Evolutionary conservation across 257 asterid genomes (phyloP), one percentile per base, ranked within the genome.

Genomic region (Cinchona pubescens): DNA sequence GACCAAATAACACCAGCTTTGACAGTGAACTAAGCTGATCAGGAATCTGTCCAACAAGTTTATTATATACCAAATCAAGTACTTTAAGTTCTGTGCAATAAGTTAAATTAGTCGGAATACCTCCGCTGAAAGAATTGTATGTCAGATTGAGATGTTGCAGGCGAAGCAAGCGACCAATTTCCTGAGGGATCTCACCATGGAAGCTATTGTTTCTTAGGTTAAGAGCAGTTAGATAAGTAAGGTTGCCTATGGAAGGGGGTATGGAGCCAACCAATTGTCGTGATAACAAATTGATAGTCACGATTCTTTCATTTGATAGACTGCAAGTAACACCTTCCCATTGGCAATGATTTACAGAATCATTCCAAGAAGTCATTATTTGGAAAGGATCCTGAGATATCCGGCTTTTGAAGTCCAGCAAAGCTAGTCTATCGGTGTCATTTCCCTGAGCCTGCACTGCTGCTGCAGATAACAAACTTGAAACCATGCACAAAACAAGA

Each of bases 241-340:
- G 79, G 66, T 83, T 80, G 10, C 76, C 83, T 7, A 82, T 66
- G 42, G 69, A 68, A 37, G 79, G 72, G 30, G 80, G 62, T 15
- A 80, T 7, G 37, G 82, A 69, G 23, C 82, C 86, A 15, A 62
- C 74, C 56, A 83, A 72, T 15, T 55, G 49, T 16, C 13, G 45
- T 38, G 62, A 32, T 6, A 4, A n/a, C 65, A 83, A 60, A 60
- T 79, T 71, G 60, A 83, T 40, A 38, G 58, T 46, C 29, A 53
- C 42, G 38, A 79, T 74, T 51, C 83, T 76, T 49, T 51, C 48
- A 32, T 64, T 23, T 16, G 23, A 46, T 18, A 38, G 37, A 75
- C 37, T 70, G 56, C 86, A 83, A 0, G 63, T 61, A 23, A 83
- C 73, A 27, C 86, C 86, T 32, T 34, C 18, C 86, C 86, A 79